Percentiles rank a stretch among this genome's conserved stretches.
Conservation (phyloP, 768 basidiomycete species). For the Ramaria sp. region DNA sequence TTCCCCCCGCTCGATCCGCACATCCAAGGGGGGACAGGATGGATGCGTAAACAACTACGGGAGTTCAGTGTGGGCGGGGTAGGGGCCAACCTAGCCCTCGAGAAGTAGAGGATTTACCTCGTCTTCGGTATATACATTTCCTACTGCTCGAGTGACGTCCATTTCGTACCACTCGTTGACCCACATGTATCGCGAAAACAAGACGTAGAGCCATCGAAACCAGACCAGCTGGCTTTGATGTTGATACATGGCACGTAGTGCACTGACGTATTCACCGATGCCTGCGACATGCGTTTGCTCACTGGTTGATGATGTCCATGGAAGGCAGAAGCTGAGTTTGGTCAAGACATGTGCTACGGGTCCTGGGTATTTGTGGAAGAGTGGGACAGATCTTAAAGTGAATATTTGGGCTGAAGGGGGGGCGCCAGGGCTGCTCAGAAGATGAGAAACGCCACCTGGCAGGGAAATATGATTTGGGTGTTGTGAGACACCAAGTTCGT, state of each 20-base stretch:
- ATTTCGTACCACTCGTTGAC: slow-evolving; percentile 57
- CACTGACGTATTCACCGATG: slow-evolving; percentile 39
- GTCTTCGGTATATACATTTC: not conserved
- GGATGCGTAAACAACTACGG: slow-evolving; percentile 1
- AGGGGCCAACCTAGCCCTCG: slow-evolving; percentile 25
- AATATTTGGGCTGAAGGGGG: slow-evolving; percentile 37
- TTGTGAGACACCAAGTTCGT: slow-evolving; percentile 60
- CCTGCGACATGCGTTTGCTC: slow-evolving; percentile 48
- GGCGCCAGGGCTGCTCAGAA: slow-evolving; percentile 22
- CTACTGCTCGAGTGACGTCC: no score
- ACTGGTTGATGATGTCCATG: not conserved
- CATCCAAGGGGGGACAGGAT: not conserved
- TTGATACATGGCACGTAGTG: slow-evolving; percentile 56
- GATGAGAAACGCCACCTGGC: slow-evolving; percentile 39
- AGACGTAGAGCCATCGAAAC: slow-evolving; percentile 74
- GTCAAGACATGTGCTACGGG: slow-evolving; percentile 14
- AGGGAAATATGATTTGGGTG: slow-evolving; percentile 84
- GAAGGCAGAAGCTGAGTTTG: slow-evolving; percentile 32
- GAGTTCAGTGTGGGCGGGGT: slow-evolving; percentile 22
- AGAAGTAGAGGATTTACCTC: slow-evolving; percentile 11
- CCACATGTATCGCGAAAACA: slow-evolving; percentile 87
- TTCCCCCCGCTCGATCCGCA: not conserved
- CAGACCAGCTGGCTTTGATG: slow-evolving; percentile 75
- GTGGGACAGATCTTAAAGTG: slow-evolving; percentile 48
- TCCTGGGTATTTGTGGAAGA: slow-evolving; percentile 48